A percentile compares a stretch with the other conserved stretches of the same genome.
Evolutionary conservation across 2,329 filamentous ascomycete genomes (phyloP).

Genomic region (Grosmannia huntii): DNA sequence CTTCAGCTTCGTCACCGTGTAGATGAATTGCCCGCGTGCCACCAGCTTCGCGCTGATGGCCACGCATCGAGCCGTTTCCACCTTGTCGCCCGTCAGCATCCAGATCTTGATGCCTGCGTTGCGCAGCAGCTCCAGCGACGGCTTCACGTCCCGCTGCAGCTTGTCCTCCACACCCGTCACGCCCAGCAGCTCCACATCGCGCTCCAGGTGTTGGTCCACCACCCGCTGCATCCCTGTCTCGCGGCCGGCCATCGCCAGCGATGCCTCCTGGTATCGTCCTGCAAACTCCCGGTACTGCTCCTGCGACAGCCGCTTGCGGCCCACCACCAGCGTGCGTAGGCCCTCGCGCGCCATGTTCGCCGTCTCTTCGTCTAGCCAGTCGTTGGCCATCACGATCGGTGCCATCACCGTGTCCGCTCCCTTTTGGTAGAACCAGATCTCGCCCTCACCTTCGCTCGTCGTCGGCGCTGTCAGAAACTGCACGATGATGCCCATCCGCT

Average conservation of each 20-base stretch:
- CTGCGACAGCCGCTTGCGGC: slow-evolving; percentile 70
- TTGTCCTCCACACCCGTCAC: slow-evolving; percentile 98
- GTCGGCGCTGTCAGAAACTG: slow-evolving; percentile 51
- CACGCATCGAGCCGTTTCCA: slow-evolving; percentile 93
- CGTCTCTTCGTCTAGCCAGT: slow-evolving; percentile 98
- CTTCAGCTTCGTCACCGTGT: slow-evolving; percentile 78
- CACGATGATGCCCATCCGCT: slow-evolving; percentile 95
- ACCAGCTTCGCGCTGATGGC: slow-evolving; percentile 92
- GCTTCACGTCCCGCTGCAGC: slow-evolving; percentile 88
- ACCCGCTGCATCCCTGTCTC: slow-evolving; percentile 73
- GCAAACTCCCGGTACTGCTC: slow-evolving; percentile 76
- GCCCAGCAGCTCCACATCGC: slow-evolving; percentile 82
- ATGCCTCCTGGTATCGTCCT: slow-evolving; percentile 61
- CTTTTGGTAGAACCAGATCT: slow-evolving; percentile 98
- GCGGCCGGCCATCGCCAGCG: slow-evolving; percentile 64
- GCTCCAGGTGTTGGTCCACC: slow-evolving; percentile 70
- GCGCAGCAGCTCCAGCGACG: slow-evolving; percentile 82
- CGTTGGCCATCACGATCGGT: slow-evolving; percentile 87
- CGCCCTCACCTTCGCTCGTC: slow-evolving; percentile 44
- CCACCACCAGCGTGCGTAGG: slow-evolving; percentile 83
- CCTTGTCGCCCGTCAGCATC: slow-evolving; percentile 99
- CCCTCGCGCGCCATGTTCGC: slow-evolving; percentile 99
- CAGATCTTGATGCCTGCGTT: slow-evolving; percentile 99
- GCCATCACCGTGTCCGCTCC: slow-evolving; percentile 97
- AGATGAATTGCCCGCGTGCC: slow-evolving; percentile 85